Percentiles rank a stretch among this genome's conserved stretches.
Conservation (phyloP, 139 green algal genomes). For the Pseudopediastrum boryanum region DNA sequence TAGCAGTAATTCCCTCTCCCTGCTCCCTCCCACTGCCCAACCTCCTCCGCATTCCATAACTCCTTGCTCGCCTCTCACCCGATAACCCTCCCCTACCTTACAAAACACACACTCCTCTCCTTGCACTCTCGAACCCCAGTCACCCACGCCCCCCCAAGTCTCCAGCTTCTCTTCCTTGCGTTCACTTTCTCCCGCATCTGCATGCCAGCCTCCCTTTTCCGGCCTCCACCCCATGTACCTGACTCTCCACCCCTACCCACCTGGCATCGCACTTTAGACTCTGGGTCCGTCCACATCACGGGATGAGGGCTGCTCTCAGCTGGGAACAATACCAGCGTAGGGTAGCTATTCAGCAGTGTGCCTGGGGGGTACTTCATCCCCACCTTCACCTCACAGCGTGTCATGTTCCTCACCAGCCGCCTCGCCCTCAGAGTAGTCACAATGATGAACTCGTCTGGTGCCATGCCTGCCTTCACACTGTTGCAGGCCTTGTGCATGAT, state of each 20-base stretch:
- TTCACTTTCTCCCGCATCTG: neutral
- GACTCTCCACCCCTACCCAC: neutral
- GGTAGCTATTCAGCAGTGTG: slow-evolving; percentile 41
- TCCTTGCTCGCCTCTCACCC: neutral
- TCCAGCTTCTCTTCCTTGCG: neutral
- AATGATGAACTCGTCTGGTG: slow-evolving; percentile 38
- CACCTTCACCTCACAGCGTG: slow-evolving; percentile 26
- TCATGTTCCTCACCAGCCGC: slow-evolving; percentile 17
- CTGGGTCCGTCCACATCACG: slow-evolving; percentile 28
- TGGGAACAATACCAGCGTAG: slow-evolving; percentile 39
- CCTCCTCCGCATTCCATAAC: no score
- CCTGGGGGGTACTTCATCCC: slow-evolving; percentile 29
- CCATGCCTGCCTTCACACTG: slow-evolving; percentile 36
- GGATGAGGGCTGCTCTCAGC: slow-evolving; percentile 35
- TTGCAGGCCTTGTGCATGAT: slow-evolving; percentile 31
- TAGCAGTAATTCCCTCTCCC: no score
- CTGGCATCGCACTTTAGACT: slow-evolving; percentile 23
- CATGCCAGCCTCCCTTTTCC: neutral
- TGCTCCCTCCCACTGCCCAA: no score
- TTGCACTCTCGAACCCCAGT: neutral
- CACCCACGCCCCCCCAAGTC: neutral
- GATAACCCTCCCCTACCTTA: neutral
- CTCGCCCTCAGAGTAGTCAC: slow-evolving; percentile 13
- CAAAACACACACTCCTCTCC: neutral
- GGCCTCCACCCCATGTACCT: neutral